These are phyloP conservation scores for Acanthamoeba healyi DNA, from an alignment of 208 protist species.

Conservation along the genomic window DNA sequence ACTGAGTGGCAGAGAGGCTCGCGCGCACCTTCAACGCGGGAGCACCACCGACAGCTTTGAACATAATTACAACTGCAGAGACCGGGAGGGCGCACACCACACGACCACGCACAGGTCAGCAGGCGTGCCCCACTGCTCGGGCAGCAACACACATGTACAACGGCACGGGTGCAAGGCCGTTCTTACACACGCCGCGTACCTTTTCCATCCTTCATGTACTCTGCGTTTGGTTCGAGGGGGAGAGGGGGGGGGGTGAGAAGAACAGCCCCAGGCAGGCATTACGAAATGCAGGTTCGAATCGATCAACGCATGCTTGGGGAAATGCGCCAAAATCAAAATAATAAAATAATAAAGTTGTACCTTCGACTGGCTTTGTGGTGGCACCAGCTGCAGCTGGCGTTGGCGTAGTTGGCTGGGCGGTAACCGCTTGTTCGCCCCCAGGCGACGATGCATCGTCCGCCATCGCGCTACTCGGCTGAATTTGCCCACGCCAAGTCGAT, in stretches of 20 bases:
- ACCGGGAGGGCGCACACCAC: neutral
- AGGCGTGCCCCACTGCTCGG: too few relatives aligned
- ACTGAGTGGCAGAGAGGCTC: neutral
- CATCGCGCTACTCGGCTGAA: too few relatives aligned
- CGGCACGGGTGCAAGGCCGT: too few relatives aligned
- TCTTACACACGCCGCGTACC: too few relatives aligned
- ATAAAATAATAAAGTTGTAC: neutral
- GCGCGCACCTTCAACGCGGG: constrained; percentile 22
- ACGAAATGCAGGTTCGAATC: too few relatives aligned
- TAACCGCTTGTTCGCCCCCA: neutral
- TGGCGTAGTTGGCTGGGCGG: neutral
- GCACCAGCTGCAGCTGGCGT: too few relatives aligned
- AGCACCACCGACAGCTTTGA: constrained; percentile 53
- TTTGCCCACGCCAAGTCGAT: too few relatives aligned
- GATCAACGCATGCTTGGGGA: too few relatives aligned
- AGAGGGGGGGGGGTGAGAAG: neutral
- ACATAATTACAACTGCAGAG: constrained; percentile 47
- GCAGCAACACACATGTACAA: too few relatives aligned
- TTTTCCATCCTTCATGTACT: constrained; percentile 73
- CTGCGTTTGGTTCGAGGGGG: neutral
- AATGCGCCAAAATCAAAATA: too few relatives aligned
- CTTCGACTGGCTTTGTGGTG: neutral
- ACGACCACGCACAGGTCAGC: too few relatives aligned
- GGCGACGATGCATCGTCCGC: neutral
- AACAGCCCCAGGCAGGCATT: too few relatives aligned